Base-by-base conservation (phyloP, 345 rosid species). In the Gossypium raimondii region DNA sequence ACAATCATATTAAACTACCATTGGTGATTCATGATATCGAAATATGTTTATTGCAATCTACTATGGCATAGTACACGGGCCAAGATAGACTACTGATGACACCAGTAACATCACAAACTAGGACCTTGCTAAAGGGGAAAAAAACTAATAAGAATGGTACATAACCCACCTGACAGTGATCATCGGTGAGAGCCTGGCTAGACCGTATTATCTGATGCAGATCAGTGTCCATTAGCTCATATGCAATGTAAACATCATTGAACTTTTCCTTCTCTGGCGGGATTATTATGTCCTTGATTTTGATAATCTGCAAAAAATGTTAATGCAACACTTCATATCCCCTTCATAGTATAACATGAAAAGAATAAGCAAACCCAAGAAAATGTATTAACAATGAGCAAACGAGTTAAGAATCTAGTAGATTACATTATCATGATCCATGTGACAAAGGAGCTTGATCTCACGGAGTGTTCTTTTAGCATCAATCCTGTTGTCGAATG, bases 401-500 rank as follows among this genome's bases (percentile, higher is more conserved):
- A 67, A 65, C 17, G 70, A 75, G 27, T 58, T 62, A 0, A 10
- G 58, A 34, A 38, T 67, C 13, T 27, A 18, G 17, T 34, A 29
- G 64, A 76, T n/a, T 81, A 93, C 98, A 82, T 95, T 91, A 48
- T 93, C 97, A 70, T 92, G 98, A 78, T 88, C 89, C 97, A 90
- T 88, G 79, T 94, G 98, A 78, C 89, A 74, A 2, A 92, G 94
- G 74, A 95, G 97, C 81, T 95, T 93, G 76, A 95, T 95, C 86
- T 95, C 99, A 2, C 98, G 86, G 57, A 94, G 86, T 11, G 93
- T 92, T 83, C 97, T 85, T 80, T 94, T 94, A 62, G 98, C 98
- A 77, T 91, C 98, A 10, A 91, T 81, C 77, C 94, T 87, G 79
- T 95, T 95, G 61, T 91, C 98, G 76, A 95, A 95, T 2, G 99